phyloP scores from a whole-genome alignment of 1,284 basidiomycete species.

The Rhodotorula sp. region DNA sequence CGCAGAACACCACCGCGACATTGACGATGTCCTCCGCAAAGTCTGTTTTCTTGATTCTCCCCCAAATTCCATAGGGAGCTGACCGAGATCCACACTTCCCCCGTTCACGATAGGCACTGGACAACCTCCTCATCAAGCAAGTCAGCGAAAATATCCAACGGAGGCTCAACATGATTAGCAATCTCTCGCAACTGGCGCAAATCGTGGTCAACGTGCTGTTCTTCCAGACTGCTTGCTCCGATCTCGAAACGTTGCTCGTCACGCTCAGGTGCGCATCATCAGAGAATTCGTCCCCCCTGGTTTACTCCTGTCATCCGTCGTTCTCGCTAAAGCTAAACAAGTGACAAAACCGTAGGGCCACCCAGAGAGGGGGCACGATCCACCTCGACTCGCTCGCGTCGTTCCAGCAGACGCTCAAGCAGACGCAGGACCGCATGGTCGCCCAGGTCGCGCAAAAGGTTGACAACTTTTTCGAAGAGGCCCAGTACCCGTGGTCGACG shows the following conservation, averaged over 20 bases:
- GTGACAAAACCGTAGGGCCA: slow-evolving; percentile 57
- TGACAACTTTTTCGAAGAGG: slow-evolving; percentile 92
- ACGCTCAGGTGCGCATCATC: slow-evolving; percentile 47
- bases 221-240: slow-evolving; percentile 79
- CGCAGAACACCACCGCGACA: slow-evolving; percentile 82
- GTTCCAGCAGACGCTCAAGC: slow-evolving; percentile 67
- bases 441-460: slow-evolving; percentile 84
- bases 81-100: background rate
- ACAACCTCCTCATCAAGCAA: slow-evolving; percentile 75
- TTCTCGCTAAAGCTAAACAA: no score
- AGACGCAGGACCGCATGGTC: slow-evolving; percentile 75
- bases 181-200: slow-evolving; percentile 90
- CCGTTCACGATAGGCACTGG: slow-evolving; percentile 66
- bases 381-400: slow-evolving; percentile 64
- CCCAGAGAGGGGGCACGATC: slow-evolving; percentile 77
- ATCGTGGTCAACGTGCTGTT: slow-evolving; percentile 91
- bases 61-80: no score
- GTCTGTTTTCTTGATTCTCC: slow-evolving; percentile 54
- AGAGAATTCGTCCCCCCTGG: background rate
- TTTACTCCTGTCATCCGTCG: background rate
- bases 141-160: slow-evolving; percentile 71
- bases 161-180: slow-evolving; percentile 67
- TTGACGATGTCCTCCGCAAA: slow-evolving; percentile 86
- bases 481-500: slow-evolving; percentile 86
- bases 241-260: slow-evolving; percentile 83